phyloP scores from a whole-genome alignment of 495 filamentous ascomycete species.

The Penicillium mononematosum region DNA sequence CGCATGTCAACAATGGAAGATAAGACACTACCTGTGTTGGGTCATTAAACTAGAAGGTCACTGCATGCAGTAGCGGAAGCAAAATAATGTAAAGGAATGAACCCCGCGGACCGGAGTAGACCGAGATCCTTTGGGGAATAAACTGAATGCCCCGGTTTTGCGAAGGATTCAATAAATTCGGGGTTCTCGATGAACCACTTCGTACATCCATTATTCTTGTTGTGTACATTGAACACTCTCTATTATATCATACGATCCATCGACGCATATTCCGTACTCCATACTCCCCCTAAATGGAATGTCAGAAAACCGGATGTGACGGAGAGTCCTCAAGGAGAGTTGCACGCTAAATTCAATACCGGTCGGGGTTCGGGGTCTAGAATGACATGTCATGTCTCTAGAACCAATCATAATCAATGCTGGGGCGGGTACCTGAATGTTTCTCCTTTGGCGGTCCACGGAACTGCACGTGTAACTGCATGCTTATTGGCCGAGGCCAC shows the following conservation, averaged over 20 bases:
- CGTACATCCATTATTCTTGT: too few species aligned
- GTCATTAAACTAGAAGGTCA: conserved; percentile 2
- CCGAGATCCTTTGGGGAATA: not conserved
- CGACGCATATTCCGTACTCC: not conserved
- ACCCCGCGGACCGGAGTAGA: not conserved
- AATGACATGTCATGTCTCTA: conserved; percentile 26
- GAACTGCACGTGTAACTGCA: conserved; percentile 14
- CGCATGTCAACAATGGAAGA: conserved; percentile 5
- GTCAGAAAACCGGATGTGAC: not conserved
- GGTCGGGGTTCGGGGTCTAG: conserved; percentile 16
- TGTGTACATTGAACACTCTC: too few species aligned
- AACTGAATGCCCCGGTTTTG: not conserved
- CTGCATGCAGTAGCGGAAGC: conserved; percentile 12
- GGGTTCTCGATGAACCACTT: too few species aligned
- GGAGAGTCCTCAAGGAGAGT: not conserved
- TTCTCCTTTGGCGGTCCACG: conserved; percentile 14
- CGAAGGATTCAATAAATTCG: not conserved
- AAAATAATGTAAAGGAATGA: conserved; percentile 4
- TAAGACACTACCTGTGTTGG: not conserved
- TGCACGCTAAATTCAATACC: not conserved
- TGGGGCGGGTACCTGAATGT: conserved; percentile 32
- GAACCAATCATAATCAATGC: conserved; percentile 21
- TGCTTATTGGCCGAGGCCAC: conserved; percentile 20
- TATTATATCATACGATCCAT: not conserved
- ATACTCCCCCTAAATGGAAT: not conserved